Base-by-base conservation (phyloP, 768 basidiomycete genomes). In the Chalciporus piperatus region DNA sequence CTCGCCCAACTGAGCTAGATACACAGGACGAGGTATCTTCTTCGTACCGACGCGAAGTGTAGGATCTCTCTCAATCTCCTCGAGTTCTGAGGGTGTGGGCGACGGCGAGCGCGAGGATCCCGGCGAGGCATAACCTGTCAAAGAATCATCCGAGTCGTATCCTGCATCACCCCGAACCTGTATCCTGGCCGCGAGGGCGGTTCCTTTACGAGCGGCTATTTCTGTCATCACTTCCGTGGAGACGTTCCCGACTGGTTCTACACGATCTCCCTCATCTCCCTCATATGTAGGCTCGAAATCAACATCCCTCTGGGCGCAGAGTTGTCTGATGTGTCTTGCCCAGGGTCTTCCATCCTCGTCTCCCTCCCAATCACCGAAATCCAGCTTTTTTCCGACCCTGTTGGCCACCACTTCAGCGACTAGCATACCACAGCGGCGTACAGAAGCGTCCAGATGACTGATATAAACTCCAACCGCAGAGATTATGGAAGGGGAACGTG, bases 351-450 rank as follows among this genome's bases (percentile, higher is more conserved):
- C 85, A 23, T 79, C 74, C 4, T 81, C 84, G 1, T 83, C 78
- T 1, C 87, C 92, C 8, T 89, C 86, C 95, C 95, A 97, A 37
- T 79, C 82, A 0, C 80, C 85, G 57, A 99, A 98, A 51, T 82
- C 75, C 19, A 98, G 74, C 43, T 76, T 77, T 64, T 87, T 88
- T 6, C 83, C 79, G 13, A 75, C 75, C 23, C 74, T 72, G 6
- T 74, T 71, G 1, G 92, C 89, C 9, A 87, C 77, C 16, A 87
- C 74, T 69, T 99, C 96, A 1, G 90, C 96, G 1, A 82, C 84
- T 30, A 98, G 78, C 93, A 99, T 96, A 3, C 97, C 97, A 58
- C 92, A 89, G 22, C 85, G 79, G 4, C 96, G 85, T 17, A 97
- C 78, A 4, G 83, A 76, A 1, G 74, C 70, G 47, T 96, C 92